Base-by-base conservation (phyloP, 164 flowering plant genomes). In the Kingdonia uniflora region DNA sequence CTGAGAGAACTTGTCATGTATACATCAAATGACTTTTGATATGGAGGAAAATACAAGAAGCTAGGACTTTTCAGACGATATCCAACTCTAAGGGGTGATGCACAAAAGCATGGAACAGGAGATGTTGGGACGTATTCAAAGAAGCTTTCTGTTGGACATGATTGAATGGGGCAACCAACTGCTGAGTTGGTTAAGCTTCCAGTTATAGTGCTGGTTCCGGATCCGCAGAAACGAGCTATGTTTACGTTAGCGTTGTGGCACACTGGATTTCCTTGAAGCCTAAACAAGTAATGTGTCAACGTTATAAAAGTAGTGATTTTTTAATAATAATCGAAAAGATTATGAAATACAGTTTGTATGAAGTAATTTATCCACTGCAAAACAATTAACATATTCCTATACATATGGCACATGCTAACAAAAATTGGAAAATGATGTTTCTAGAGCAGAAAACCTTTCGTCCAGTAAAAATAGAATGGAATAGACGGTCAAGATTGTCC, bases 191-290 rank as follows among this genome's bases (percentile, higher is more conserved):
- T 44, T 52, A 57, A 56, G 26, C 16, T 56, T 15, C 49, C 50
- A 35, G 40, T 48, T 14, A 26, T 46, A 26, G 61, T 66, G 56
- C 57, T 64, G 10, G 16, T 60, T 15, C 14, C 50, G 38, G 37
- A 38, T 60, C 71, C 72, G 62, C 96, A 87, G 51, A 72, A 75
- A 39, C 46, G 62, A 12, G n/a, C 52, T 40, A 70, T 35, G 61
- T 59, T 50, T 37, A 26, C 20, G 23, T 58, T 77, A 45, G 59
- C 37, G 52, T 54, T 59, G 23, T 62, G 33, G 68, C 96, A 87
- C n/a, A 77, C 14, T 6, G 90, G 92, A 65, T 87, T 87, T 19
- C 86, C 90, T 49, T 60, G 56, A 66, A 87, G 94, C 81, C 94
- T 87, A 63, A 19, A 29, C 20, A 40, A 29, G 4, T 3, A 29